Evolutionary conservation across 2,329 filamentous ascomycete species (phyloP).

Genomic region (Biscogniauxia marginata): DNA sequence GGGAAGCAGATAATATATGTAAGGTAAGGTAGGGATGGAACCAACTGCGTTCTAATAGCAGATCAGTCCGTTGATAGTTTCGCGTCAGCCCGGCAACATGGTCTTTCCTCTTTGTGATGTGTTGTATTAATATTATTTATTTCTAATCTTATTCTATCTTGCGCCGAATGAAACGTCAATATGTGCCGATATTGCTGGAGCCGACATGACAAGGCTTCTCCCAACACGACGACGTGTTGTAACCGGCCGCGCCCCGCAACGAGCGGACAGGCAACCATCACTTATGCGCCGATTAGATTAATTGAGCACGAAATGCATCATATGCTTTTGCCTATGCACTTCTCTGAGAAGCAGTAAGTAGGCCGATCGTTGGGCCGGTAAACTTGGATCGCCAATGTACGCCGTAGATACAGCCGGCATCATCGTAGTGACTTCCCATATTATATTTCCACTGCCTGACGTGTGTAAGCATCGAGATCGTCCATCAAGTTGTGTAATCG

Average conservation of each 20-base stretch:
- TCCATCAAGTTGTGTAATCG: not conserved
- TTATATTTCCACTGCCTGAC: not conserved
- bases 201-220: conserved; percentile 16
- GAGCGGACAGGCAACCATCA: conserved; percentile 1
- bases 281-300: not conserved
- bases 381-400: not conserved
- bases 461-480: not conserved
- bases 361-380: not conserved
- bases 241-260: conserved; percentile 14
- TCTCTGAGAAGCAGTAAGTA: not conserved
- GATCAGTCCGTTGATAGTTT: not conserved
- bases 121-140: not conserved
- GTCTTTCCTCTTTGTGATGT: not conserved
- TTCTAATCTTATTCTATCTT: conserved; percentile 13
- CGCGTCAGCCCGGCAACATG: conserved; percentile 10
- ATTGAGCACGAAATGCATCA: not conserved
- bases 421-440: not conserved
- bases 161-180: conserved; percentile 24
- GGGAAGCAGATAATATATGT: not conserved
- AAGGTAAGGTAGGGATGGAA: not conserved
- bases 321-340: not conserved
- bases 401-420: not conserved
- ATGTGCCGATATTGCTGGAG: conserved; percentile 14
- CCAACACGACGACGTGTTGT: conserved; percentile 6
- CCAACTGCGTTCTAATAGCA: not conserved